Evolutionary conservation across 2,329 filamentous ascomycete species (phyloP), one percentile per base, ranked within the genome.

Genomic region (Ceratocystiopsis brevicomis): DNA sequence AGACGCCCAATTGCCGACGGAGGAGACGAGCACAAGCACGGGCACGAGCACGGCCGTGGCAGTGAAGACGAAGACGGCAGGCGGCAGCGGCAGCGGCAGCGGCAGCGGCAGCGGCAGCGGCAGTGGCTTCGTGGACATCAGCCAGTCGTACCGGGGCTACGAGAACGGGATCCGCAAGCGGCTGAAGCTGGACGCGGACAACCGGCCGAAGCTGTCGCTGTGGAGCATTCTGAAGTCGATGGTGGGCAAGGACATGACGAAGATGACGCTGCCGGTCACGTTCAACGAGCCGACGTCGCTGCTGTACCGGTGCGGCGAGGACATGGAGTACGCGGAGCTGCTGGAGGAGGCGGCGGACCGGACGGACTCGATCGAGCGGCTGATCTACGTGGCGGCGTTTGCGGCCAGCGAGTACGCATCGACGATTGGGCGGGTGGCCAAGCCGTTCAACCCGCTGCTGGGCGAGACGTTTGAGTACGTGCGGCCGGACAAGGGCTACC

Each of bases 241-340:
- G 90, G 94, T 98, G 61, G 90, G 90, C 49, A 96, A 98, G 59
- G 90, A 98, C 57, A 96, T 98, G 90, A 96, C 90, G 35, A 96
- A 92, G 66, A 98, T 98, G 88, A 96, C 90, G 0, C 66, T 98
- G 17, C 90, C 90, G 0, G 90, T 98, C 2, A 94, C 90, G 0
- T 96, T 98, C 67, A 98, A 98, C 61, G 90, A 98, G 60, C 90
- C 90, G 0, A 98, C 90, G 0, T 96, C 90, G 6, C 67, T 98
- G 13, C 71, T 98, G 10, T 90, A 96, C 60, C 83, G 90, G 57
- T 88, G 92, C 38, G 85, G 84, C 6, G 90, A 98, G 62, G 90
- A 98, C 56, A 88, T 98, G 83, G 90, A 98, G 61, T 98, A 98
- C 56, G 82, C 83, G 0, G 85, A 96, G 53, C 73, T 98, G 8